These are phyloP conservation scores for Apiospora aurea DNA, from an alignment of 2,329 filamentous ascomycete genomes.

Conservation along the genomic window DNA sequence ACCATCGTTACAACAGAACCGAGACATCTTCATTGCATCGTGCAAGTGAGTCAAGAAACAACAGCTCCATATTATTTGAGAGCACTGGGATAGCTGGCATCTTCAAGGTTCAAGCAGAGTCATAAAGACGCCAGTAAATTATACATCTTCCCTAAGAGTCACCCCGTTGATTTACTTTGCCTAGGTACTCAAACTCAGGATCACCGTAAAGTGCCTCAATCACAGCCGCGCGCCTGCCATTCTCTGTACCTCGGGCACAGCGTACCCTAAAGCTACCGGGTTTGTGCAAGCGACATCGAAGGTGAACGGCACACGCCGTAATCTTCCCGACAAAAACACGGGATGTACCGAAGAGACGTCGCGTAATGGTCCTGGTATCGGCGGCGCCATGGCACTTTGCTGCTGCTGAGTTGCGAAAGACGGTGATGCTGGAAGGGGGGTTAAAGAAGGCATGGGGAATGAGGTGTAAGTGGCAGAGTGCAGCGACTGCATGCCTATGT, in stretches of 20 bases:
- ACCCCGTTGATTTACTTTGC: background rate
- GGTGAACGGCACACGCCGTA: constrained; percentile 61
- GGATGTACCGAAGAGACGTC: constrained; percentile 71
- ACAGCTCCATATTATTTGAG: background rate
- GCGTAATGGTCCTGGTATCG: constrained; percentile 17
- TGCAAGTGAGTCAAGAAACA: background rate
- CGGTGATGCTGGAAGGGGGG: background rate
- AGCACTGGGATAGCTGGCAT: background rate
- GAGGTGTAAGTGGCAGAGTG: background rate
- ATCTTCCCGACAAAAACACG: constrained; percentile 75
- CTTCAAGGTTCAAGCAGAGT: background rate
- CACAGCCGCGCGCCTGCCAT: constrained; percentile 33
- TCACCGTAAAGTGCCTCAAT: background rate
- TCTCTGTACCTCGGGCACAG: constrained; percentile 57
- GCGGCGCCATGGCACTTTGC: background rate
- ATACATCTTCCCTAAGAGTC: background rate
- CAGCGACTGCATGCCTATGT: background rate
- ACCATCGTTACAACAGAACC: background rate
- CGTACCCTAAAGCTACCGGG: constrained; percentile 67
- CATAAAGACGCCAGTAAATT: background rate
- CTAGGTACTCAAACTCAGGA: background rate
- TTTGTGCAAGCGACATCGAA: constrained; percentile 41
- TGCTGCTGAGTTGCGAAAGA: background rate
- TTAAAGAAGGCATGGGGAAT: background rate
- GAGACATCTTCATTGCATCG: background rate